Evolutionary conservation across 257 asterid genomes (phyloP), one percentile per base, ranked within the genome.

Genomic region (Nyctanthes arbortristis): DNA sequence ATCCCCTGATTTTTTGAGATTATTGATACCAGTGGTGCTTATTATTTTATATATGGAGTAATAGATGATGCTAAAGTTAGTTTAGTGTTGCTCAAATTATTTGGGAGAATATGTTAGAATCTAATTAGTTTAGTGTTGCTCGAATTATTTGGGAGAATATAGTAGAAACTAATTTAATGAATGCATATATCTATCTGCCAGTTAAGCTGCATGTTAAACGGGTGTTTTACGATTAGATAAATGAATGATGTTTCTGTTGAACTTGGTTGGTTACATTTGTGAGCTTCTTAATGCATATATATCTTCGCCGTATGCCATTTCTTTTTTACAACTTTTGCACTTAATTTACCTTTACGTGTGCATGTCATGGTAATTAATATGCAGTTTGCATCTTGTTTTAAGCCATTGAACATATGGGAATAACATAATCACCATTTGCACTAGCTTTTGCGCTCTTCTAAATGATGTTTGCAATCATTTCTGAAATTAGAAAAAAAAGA

Each of bases 101-200:
- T 68, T 62, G 63, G 63, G 75, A 67, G n/a, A 52, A 37, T 20
- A 43, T 73, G 56, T 33, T 64, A 1, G 39, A 36, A 29, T 10
- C 24, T 37, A 52, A 4, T 65, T 25, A 32, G 58, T 22, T 45
- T 45, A 39, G 36, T 36, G 39, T 29, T 61, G 9, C 5, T 13
- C 40, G 4, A 10, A 12, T 1, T 4, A 54, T 24, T 20, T 18
- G 60, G 8, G 20, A 54, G 29, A 27, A 54, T 54, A 22, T 20
- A 2, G 10, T 6, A n/a, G n/a, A n/a, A n/a, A 54, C 60, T 8
- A 18, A 12, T 63, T 22, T 63, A 34, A 12, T 37, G 24, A 12
- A 35, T 37, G 7, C 30, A 31, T 52, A n/a, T 52, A 52, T 8
- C 10, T 30, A 59, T 73, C 40, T 52, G 69, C 61, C 25, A 39